phyloP scores from a whole-genome alignment of 2,329 filamentous ascomycete species.

The Myrmaecium sp. region DNA sequence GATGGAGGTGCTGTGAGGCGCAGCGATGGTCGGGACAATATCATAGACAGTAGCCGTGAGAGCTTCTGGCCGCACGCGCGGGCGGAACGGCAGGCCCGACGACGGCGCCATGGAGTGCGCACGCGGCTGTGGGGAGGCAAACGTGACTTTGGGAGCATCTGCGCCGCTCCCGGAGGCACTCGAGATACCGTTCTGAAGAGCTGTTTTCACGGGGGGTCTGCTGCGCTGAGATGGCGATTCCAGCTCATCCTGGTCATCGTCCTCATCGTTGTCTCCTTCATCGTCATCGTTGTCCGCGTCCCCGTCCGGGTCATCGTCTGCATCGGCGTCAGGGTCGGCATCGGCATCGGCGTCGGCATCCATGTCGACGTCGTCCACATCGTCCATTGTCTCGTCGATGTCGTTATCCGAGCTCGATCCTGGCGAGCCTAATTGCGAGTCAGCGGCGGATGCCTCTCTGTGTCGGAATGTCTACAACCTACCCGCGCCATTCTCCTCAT shows the following conservation, averaged over 20 bases:
- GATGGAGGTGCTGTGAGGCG: constrained; percentile 87
- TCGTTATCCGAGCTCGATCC: constrained; percentile 26
- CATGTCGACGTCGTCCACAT: constrained; percentile 23
- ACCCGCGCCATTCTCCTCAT: constrained; percentile 24
- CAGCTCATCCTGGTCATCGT: constrained; percentile 26
- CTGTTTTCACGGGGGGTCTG: constrained; percentile 9
- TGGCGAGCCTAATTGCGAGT: constrained; percentile 14
- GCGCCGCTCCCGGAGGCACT: constrained; percentile 9
- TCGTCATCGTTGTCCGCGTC: constrained; percentile 19
- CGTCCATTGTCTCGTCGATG: constrained; percentile 26
- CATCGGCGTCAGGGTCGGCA: constrained; percentile 17
- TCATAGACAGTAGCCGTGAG: constrained; percentile 71
- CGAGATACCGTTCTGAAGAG: constrained; percentile 12
- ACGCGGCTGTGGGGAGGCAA: constrained; percentile 26
- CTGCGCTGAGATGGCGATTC: constrained; percentile 27
- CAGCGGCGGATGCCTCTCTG: constrained; percentile 4
- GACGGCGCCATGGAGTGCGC: constrained; percentile 13
- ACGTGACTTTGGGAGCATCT: constrained; percentile 21
- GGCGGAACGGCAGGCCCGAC: constrained; percentile 32
- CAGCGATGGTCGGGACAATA: constrained; percentile 91
- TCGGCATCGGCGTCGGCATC: constrained; percentile 21
- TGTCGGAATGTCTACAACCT: constrained; percentile 5
- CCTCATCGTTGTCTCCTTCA: constrained; percentile 20
- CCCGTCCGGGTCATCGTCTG: constrained; percentile 19
- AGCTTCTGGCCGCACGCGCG: constrained; percentile 58